A percentile compares a stretch with the other conserved stretches of the same genome.
Evolutionary conservation across 352 stramenopile species (phyloP).

Genomic region (Globisporangium takayamanum): DNA sequence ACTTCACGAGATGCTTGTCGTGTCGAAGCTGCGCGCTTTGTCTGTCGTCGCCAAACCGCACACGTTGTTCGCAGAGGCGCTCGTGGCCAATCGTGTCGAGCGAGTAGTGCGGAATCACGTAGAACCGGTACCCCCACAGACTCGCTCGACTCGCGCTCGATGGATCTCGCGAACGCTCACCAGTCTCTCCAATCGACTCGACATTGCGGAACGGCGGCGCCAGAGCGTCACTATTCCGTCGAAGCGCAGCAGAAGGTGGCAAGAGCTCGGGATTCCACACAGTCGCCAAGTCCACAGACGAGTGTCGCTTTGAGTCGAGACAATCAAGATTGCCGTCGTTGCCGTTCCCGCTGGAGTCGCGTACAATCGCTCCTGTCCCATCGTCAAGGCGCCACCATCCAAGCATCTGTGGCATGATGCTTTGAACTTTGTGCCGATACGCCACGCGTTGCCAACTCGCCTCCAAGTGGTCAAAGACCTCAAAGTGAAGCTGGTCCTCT

Average conservation of each 20-base stretch:
- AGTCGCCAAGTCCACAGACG: neutral
- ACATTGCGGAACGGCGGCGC: slow-evolving; percentile 18
- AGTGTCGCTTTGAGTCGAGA: neutral
- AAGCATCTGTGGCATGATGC: slow-evolving; percentile 37
- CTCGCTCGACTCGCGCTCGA: neutral
- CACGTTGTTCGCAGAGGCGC: slow-evolving; percentile 32
- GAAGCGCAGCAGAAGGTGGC: slow-evolving; percentile 21
- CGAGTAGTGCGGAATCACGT: slow-evolving; percentile 66
- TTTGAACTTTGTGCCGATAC: slow-evolving; percentile 59
- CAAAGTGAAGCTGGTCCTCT: slow-evolving; percentile 34
- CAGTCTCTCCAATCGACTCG: neutral
- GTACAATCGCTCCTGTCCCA: slow-evolving; percentile 26
- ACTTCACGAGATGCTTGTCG: slow-evolving; percentile 68
- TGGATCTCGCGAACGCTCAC: neutral
- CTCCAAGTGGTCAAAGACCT: slow-evolving; percentile 54
- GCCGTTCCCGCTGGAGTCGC: slow-evolving; percentile 32
- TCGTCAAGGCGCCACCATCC: slow-evolving; percentile 65
- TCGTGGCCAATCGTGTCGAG: slow-evolving; percentile 38
- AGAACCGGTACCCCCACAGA: slow-evolving; percentile 67
- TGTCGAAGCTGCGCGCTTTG: slow-evolving; percentile 25
- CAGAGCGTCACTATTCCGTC: slow-evolving; percentile 19
- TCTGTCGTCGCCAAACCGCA: slow-evolving; percentile 18
- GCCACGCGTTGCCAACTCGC: slow-evolving; percentile 41
- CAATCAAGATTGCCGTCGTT: neutral
- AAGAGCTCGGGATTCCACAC: slow-evolving; percentile 9